A percentile compares a stretch with the other conserved stretches of the same genome.
phyloP scores from a whole-genome alignment of 179 eudicot species.

The Beta macrorhiza region DNA sequence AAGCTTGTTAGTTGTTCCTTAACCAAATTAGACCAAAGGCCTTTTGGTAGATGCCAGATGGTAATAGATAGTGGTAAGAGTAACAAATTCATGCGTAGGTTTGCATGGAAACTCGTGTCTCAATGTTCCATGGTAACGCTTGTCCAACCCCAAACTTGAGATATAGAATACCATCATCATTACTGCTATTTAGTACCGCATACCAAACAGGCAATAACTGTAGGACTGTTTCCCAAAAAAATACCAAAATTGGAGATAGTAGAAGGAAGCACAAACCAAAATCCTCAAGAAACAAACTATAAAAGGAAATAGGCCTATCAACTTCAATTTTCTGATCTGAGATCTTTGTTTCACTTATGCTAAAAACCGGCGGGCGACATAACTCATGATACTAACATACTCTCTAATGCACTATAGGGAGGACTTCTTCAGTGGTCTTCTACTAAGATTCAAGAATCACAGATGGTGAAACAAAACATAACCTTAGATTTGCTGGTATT shows the following conservation, averaged over 20 bases:
- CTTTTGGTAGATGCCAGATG: too few relatives aligned
- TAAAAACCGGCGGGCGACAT: not conserved
- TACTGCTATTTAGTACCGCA: too few relatives aligned
- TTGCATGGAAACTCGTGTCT: too few relatives aligned
- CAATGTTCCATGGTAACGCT: too few relatives aligned
- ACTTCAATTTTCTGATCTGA: not conserved
- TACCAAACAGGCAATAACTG: too few relatives aligned
- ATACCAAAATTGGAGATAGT: too few relatives aligned
- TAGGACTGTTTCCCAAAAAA: not conserved
- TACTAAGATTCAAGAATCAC: not conserved
- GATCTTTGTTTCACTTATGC: not conserved
- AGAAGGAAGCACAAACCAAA: not conserved
- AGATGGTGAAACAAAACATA: not conserved
- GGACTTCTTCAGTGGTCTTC: not conserved
- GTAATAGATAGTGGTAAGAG: too few relatives aligned
- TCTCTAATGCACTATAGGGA: not conserved
- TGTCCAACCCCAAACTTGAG: too few relatives aligned
- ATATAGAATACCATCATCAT: too few relatives aligned
- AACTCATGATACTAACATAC: not conserved
- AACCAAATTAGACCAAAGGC: not conserved
- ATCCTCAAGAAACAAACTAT: not conserved
- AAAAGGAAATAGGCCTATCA: not conserved
- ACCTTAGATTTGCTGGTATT: not conserved
- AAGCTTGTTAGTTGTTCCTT: not conserved
- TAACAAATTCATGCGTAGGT: too few relatives aligned